Conservation (phyloP, 768 basidiomycete species). For the Collybia mongolica region DNA sequence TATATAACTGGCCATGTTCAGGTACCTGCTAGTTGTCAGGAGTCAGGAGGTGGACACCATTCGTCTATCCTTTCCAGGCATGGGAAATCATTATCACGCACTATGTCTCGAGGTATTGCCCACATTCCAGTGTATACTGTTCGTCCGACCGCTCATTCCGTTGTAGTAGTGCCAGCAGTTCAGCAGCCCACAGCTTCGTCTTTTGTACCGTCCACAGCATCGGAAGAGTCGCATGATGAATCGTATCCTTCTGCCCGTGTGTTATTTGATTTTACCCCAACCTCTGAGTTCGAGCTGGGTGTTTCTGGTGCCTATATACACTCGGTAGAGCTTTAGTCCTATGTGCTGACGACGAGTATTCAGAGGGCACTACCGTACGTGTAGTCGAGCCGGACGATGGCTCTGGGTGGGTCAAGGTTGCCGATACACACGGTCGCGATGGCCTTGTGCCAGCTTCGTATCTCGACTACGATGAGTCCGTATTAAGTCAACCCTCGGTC, state of each 20-base stretch:
- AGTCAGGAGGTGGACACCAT: constrained; percentile 24
- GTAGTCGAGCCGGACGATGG: constrained; percentile 82
- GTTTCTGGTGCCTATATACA: constrained; percentile 48
- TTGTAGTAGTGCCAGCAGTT: constrained; percentile 13
- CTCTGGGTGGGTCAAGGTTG: constrained; percentile 84
- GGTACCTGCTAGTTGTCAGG: constrained; percentile 74
- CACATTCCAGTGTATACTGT: background rate
- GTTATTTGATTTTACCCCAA: constrained; percentile 71
- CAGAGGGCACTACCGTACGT: constrained; percentile 64
- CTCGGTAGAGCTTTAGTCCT: background rate
- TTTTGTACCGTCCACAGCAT: constrained; percentile 41
- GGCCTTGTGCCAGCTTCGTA: constrained; percentile 89
- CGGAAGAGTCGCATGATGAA: constrained; percentile 39
- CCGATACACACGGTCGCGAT: constrained; percentile 50
- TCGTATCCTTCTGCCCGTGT: constrained; percentile 55
- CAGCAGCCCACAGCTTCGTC: constrained; percentile 53
- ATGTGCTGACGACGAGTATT: constrained; percentile 6
- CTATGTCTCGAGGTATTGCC: constrained; percentile 21
- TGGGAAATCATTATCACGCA: constrained; percentile 21
- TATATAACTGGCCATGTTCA: constrained; percentile 20
- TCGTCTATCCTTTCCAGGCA: constrained; percentile 20
- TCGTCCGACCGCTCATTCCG: background rate
- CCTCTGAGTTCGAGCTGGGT: constrained; percentile 75
- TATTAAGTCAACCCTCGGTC: constrained; percentile 13
- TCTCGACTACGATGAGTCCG: constrained; percentile 35